phyloP scores from a whole-genome alignment of 164 flowering plant genomes.

The Brasenia schreberi region DNA sequence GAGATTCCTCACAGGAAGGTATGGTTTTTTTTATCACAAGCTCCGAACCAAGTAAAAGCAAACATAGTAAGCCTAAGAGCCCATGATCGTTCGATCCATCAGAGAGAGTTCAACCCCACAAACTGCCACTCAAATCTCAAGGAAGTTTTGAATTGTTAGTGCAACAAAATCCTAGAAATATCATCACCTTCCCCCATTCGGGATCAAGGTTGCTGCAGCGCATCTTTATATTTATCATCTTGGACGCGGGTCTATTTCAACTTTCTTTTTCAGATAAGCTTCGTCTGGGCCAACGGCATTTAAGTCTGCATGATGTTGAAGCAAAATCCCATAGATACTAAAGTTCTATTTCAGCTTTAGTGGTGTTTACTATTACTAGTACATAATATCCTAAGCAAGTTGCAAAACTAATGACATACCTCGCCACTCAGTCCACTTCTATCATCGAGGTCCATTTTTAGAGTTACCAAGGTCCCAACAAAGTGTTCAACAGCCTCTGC shows the following conservation, averaged over 20 bases:
- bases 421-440: slow-evolving; percentile 72
- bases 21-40: no score
- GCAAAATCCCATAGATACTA: not conserved
- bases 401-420: slow-evolving; percentile 24
- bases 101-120: not conserved
- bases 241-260: slow-evolving; percentile 79
- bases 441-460: slow-evolving; percentile 90
- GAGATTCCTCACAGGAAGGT: no score
- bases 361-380: not conserved
- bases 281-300: slow-evolving; percentile 86
- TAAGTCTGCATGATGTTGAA: slow-evolving; percentile 29
- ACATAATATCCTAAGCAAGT: not conserved
- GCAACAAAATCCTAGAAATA: not conserved
- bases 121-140: no score
- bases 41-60: no score
- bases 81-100: not conserved
- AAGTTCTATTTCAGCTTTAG: not conserved
- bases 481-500: slow-evolving; percentile 90
- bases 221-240: slow-evolving; percentile 88
- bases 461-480: slow-evolving; percentile 38
- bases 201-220: slow-evolving; percentile 69
- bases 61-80: not conserved
- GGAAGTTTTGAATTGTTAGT: no score
- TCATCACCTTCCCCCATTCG: slow-evolving; percentile 89
- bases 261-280: slow-evolving; percentile 63